Evolutionary conservation across 2,329 filamentous ascomycete genomes (phyloP).

Genomic region (Fusarium duplospermum): DNA sequence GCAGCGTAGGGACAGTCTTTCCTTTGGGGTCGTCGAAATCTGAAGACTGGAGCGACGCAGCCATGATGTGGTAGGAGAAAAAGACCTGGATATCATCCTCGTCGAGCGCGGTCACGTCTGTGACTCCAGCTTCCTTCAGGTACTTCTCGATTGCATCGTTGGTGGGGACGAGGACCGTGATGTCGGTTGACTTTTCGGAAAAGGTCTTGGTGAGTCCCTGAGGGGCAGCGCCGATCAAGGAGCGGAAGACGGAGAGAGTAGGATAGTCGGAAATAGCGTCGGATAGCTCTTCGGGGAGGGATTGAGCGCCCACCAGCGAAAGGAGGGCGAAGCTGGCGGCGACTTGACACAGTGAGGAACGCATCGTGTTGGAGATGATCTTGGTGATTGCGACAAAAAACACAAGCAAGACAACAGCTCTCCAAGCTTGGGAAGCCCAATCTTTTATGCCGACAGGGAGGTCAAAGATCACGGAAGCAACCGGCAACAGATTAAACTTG

Average conservation of each 20-base stretch:
- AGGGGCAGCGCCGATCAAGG: conserved; percentile 4
- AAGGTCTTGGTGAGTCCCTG: conserved; percentile 3
- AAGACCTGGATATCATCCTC: conserved; percentile 17
- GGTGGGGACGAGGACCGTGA: conserved; percentile 38
- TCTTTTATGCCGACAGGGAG: background rate
- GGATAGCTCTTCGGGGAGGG: conserved; percentile 14
- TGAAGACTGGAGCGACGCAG: conserved; percentile 1
- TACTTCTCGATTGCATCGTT: conserved; percentile 33
- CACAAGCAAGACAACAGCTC: background rate
- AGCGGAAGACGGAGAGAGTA: conserved; percentile 28
- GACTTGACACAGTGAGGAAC: background rate
- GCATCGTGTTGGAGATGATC: conserved; percentile 5
- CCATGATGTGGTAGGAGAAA: conserved; percentile 35
- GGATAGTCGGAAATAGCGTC: conserved; percentile 22
- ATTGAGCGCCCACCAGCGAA: conserved; percentile 10
- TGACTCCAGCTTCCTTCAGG: conserved; percentile 4
- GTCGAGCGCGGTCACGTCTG: conserved; percentile 12
- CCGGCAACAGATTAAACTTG: background rate
- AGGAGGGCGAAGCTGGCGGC: conserved; percentile 1
- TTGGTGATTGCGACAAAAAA: background rate
- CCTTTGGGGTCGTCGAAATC: conserved; percentile 24
- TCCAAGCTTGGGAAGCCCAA: background rate
- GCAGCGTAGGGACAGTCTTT: conserved; percentile 22
- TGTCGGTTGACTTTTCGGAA: conserved; percentile 11
- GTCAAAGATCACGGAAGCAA: background rate